Evolutionary conservation across 768 basidiomycete genomes (phyloP).

Genomic region (Pholiota molesta): DNA sequence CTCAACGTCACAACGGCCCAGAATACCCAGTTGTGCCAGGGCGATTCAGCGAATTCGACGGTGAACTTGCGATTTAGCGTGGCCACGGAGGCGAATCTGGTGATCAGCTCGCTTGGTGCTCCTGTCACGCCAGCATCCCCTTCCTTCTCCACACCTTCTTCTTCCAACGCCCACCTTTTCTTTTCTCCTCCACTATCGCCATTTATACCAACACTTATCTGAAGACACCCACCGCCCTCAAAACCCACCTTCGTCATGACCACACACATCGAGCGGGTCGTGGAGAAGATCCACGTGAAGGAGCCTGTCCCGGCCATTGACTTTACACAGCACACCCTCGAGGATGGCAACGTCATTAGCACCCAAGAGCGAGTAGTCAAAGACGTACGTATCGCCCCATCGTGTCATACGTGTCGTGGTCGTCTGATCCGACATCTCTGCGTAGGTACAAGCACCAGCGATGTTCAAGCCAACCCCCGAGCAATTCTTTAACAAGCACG

Average conservation of each 20-base stretch:
- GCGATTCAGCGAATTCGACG: conserved; percentile 1
- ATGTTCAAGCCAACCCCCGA: conserved; percentile 90
- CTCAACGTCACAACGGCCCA: conserved; percentile 2
- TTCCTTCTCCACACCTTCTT: conserved; percentile 12
- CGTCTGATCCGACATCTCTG: conserved; percentile 6
- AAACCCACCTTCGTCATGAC: conserved; percentile 36
- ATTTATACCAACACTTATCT: conserved; percentile 11
- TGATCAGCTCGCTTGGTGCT: conserved; percentile 12
- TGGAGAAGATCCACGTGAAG: conserved; percentile 63
- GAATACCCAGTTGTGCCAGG: background rate
- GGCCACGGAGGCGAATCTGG: conserved; percentile 13
- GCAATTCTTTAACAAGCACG: conserved; percentile 82
- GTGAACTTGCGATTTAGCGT: conserved; percentile 4
- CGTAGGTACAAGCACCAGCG: conserved; percentile 95
- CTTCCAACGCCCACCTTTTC: conserved; percentile 3
- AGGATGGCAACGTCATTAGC: conserved; percentile 89
- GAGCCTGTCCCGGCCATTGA: conserved; percentile 63
- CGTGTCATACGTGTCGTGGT: background rate
- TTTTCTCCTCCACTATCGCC: conserved; percentile 13
- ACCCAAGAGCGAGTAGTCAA: conserved; percentile 97
- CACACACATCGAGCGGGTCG: conserved; percentile 66
- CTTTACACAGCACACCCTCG: conserved; percentile 90
- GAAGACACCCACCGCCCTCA: conserved; percentile 13
- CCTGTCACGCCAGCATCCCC: conserved; percentile 29
- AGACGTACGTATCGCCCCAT: conserved; percentile 61